Evolutionary conservation across 78 protist species (phyloP).

Genomic region (Dictyostelium intermedium): DNA sequence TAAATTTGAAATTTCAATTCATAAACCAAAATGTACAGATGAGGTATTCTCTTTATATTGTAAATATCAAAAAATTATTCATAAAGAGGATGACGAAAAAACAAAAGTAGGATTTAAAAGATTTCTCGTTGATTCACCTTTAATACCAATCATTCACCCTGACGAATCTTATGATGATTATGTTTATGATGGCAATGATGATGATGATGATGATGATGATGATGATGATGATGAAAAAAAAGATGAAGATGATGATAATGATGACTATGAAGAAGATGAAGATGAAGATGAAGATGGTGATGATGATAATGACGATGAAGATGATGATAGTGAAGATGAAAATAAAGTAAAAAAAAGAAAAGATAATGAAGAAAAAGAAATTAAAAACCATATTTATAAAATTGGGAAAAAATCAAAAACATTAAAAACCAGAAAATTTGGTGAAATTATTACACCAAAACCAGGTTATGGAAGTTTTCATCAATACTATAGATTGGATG

Average conservation of each 20-base stretch:
- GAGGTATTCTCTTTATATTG: conserved; percentile 43
- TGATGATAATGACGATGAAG: neutral
- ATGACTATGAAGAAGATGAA: neutral
- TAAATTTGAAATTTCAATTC: conserved; percentile 28
- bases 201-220: neutral
- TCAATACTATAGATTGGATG: conserved; percentile 88
- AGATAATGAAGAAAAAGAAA: neutral
- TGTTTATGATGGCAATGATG: neutral
- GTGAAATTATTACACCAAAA: neutral
- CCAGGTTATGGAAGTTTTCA: conserved; percentile 86
- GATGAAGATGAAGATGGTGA: neutral
- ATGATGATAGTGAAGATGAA: neutral
- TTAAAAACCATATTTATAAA: neutral
- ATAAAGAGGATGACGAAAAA: conserved; percentile 41
- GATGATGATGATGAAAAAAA: neutral
- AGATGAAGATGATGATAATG: no score
- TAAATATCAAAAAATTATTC: conserved; percentile 50
- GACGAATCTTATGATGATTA: neutral
- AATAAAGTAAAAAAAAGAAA: neutral
- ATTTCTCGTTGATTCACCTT: conserved; percentile 53
- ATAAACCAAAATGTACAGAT: conserved; percentile 41
- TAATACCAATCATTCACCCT: neutral
- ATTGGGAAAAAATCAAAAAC: neutral
- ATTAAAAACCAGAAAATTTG: neutral
- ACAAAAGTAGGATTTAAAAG: neutral